Conservation (phyloP, 305 asterid species). For the Fraxinus sp. region DNA sequence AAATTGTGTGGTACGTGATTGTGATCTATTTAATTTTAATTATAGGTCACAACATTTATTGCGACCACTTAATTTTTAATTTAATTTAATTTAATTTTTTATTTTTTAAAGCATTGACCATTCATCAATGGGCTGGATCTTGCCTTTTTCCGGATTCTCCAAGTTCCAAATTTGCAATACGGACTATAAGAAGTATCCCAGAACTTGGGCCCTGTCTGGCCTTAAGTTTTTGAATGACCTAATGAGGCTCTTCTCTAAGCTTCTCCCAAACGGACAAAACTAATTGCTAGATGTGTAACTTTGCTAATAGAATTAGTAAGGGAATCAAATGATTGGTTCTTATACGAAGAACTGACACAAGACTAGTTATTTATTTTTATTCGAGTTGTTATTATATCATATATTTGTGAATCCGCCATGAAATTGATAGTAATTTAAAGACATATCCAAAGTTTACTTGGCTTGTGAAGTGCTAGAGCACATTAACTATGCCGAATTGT, state of each 20-base stretch:
- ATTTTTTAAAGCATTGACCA: too few species aligned
- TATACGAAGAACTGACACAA: neutral
- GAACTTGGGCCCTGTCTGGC: neutral
- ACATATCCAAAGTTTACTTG: neutral
- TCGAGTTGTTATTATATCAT: neutral
- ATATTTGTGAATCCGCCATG: neutral
- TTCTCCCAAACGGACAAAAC: neutral
- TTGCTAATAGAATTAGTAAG: neutral
- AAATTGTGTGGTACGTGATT: too few species aligned
- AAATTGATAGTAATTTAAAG: too few species aligned
- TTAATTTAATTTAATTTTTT: too few species aligned
- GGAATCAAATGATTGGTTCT: neutral
- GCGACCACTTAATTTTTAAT: too few species aligned
- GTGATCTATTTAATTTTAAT: too few species aligned
- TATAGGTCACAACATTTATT: too few species aligned
- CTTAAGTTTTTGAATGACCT: neutral
- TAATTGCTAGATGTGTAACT: neutral
- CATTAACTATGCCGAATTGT: neutral
- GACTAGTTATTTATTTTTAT: too few species aligned
- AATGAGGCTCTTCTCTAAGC: neutral
- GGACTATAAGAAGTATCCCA: neutral
- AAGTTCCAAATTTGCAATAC: neutral
- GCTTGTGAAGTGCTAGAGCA: neutral
- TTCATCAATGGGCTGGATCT: too few species aligned
- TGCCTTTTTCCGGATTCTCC: too few species aligned